Evolutionary conservation across 1,284 basidiomycete genomes (phyloP).

Genomic region (Blastosporella zonata): DNA sequence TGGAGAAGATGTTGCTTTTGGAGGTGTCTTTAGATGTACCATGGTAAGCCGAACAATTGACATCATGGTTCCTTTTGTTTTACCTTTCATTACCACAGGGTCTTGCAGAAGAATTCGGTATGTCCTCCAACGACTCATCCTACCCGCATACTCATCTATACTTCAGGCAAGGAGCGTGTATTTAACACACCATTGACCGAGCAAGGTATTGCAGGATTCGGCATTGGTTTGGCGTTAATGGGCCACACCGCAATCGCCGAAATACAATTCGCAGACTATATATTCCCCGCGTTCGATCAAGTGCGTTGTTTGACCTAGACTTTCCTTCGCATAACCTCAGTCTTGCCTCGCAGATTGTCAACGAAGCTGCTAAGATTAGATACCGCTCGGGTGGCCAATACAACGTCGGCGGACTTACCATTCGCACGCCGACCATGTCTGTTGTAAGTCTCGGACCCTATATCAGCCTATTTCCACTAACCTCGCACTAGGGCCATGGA

Average conservation of each 20-base stretch:
- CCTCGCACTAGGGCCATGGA: conserved; percentile 66
- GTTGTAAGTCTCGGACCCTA: conserved; percentile 45
- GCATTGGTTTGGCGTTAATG: conserved; percentile 89
- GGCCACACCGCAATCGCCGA: conserved; percentile 95
- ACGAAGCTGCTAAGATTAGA: conserved; percentile 92
- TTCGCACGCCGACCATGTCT: conserved; percentile 86
- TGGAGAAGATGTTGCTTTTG: conserved; percentile 92
- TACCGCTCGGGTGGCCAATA: conserved; percentile 88
- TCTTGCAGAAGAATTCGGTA: conserved; percentile 89
- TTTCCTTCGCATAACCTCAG: conserved; percentile 5
- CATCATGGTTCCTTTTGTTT: conserved; percentile 5
- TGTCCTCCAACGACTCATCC: conserved; percentile 17
- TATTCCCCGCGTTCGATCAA: conserved; percentile 91
- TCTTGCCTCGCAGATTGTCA: conserved; percentile 67
- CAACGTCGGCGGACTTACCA: conserved; percentile 82
- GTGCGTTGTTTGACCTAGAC: conserved; percentile 34
- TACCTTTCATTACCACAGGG: conserved; percentile 47
- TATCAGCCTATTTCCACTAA: background rate
- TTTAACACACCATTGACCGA: conserved; percentile 94
- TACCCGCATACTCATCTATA: conserved; percentile 8
- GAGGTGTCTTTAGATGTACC: conserved; percentile 89
- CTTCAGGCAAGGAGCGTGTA: conserved; percentile 81
- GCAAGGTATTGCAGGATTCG: conserved; percentile 94
- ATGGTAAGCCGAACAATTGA: conserved; percentile 49
- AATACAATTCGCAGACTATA: conserved; percentile 87